Conservation (phyloP, 1,284 basidiomycete genomes). For the Leccinum fallax region DNA sequence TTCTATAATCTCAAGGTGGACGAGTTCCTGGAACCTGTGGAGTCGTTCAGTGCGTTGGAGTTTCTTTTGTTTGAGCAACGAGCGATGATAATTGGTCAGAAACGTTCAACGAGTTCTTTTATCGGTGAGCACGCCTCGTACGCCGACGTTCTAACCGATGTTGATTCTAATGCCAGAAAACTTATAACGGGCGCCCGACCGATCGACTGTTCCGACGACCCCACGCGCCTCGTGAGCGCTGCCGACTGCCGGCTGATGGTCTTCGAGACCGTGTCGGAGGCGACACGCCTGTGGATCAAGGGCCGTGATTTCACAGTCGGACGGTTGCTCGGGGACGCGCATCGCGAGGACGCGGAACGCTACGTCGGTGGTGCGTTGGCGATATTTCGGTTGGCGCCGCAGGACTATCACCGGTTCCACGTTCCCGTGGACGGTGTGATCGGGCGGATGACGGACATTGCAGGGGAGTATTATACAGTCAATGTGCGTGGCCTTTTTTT, state of each 20-base stretch:
- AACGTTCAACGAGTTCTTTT: constrained; percentile 91
- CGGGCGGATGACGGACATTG: constrained; percentile 78
- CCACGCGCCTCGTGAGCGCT: constrained; percentile 77
- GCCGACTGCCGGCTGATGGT: constrained; percentile 96
- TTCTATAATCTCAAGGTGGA: constrained; percentile 87
- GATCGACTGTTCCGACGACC: constrained; percentile 72
- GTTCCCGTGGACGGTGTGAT: constrained; percentile 86
- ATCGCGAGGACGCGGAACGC: constrained; percentile 65
- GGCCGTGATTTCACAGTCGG: constrained; percentile 89
- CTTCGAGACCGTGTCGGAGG: constrained; percentile 83
- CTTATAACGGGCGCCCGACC: constrained; percentile 85
- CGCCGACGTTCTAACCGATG: constrained; percentile 15
- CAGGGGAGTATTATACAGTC: constrained; percentile 92
- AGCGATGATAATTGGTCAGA: constrained; percentile 44
- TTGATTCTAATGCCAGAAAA: constrained; percentile 60
- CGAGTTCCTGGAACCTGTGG: constrained; percentile 83
- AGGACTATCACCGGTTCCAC: constrained; percentile 98
- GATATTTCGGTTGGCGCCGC: constrained; percentile 93
- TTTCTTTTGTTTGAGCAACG: neutral
- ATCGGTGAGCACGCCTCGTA: constrained; percentile 46
- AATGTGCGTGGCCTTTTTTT: constrained; percentile 55
- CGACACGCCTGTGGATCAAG: constrained; percentile 95
- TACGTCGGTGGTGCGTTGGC: constrained; percentile 79
- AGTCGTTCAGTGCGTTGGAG: constrained; percentile 72
- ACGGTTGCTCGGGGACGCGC: constrained; percentile 79